A percentile compares a stretch with the other conserved stretches of the same genome.
Evolutionary conservation across 2,329 filamentous ascomycete species (phyloP).

Genomic region (Lecanoromycetidae sp.): DNA sequence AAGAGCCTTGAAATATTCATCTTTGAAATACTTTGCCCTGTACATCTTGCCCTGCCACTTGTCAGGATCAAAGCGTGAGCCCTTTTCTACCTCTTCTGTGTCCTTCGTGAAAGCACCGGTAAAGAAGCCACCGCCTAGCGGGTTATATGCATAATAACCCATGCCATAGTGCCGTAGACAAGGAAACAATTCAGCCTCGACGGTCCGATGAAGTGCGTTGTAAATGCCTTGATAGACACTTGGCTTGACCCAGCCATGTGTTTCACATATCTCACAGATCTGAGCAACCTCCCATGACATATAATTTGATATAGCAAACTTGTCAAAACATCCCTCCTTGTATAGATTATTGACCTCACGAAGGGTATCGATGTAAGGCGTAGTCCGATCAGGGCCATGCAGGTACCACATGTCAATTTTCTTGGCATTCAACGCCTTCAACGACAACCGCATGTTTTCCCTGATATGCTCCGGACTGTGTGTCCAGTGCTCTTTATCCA

Average conservation of each 20-base stretch:
- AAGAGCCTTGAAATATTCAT: constrained; percentile 33
- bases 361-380: constrained; percentile 37
- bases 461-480: constrained; percentile 27
- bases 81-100: constrained; percentile 24
- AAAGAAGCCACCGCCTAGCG: constrained; percentile 36
- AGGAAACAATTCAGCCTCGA: constrained; percentile 33
- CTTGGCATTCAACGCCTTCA: constrained; percentile 29
- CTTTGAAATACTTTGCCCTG: constrained; percentile 31
- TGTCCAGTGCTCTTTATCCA: constrained; percentile 19
- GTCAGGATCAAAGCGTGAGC: constrained; percentile 30
- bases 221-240: constrained; percentile 38
- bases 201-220: constrained; percentile 28
- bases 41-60: constrained; percentile 29
- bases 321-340: constrained; percentile 34
- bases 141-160: constrained; percentile 31
- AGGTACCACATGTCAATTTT: constrained; percentile 40
- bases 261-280: constrained; percentile 34
- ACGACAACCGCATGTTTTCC: constrained; percentile 26
- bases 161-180: constrained; percentile 34
- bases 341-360: constrained; percentile 35
- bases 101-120: constrained; percentile 29
- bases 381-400: constrained; percentile 38
- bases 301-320: constrained; percentile 37
- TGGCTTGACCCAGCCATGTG: constrained; percentile 33
- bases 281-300: constrained; percentile 36